phyloP scores from a whole-genome alignment of 495 filamentous ascomycete genomes.

The Penicillium diatomitis region DNA sequence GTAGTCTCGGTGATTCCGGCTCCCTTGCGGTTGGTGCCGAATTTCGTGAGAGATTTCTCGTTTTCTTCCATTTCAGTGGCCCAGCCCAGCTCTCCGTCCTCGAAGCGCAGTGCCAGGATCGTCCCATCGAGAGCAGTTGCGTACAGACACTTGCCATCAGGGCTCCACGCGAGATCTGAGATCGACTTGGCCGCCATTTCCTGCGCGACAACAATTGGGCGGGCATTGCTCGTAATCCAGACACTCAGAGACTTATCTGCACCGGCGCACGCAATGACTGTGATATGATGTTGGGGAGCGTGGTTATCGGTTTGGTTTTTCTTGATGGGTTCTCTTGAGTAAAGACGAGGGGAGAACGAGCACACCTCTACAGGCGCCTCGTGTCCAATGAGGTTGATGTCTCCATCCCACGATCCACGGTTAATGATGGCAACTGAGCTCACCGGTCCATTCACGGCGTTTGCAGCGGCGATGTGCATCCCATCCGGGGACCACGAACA shows the following conservation, averaged over 20 bases:
- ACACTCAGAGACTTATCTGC: slow-evolving; percentile 93
- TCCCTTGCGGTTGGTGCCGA: slow-evolving; percentile 73
- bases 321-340: slow-evolving; percentile 57
- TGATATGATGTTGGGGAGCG: slow-evolving; percentile 50
- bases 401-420: slow-evolving; percentile 84
- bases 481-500: slow-evolving; percentile 98
- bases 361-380: slow-evolving; percentile 96
- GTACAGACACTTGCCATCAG: slow-evolving; percentile 81
- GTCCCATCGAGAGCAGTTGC: slow-evolving; percentile 80
- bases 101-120: slow-evolving; percentile 66
- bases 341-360: slow-evolving; percentile 88
- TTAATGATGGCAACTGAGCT: slow-evolving; percentile 95
- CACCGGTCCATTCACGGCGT: slow-evolving; percentile 93
- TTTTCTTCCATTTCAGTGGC: slow-evolving; percentile 75
- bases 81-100: slow-evolving; percentile 64
- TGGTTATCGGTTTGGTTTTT: slow-evolving; percentile 35
- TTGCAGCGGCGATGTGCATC: slow-evolving; percentile 91
- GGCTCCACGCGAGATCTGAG: slow-evolving; percentile 89
- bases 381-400: slow-evolving; percentile 95
- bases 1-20: slow-evolving; percentile 86
- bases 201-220: slow-evolving; percentile 80
- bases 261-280: slow-evolving; percentile 91
- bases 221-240: slow-evolving; percentile 91
- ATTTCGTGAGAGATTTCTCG: slow-evolving; percentile 85
- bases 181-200: slow-evolving; percentile 85